Percentiles rank a stretch among this genome's conserved stretches.
Conservation (phyloP, 371 early-diverging fungal species). For the Mortierella sp. region DNA sequence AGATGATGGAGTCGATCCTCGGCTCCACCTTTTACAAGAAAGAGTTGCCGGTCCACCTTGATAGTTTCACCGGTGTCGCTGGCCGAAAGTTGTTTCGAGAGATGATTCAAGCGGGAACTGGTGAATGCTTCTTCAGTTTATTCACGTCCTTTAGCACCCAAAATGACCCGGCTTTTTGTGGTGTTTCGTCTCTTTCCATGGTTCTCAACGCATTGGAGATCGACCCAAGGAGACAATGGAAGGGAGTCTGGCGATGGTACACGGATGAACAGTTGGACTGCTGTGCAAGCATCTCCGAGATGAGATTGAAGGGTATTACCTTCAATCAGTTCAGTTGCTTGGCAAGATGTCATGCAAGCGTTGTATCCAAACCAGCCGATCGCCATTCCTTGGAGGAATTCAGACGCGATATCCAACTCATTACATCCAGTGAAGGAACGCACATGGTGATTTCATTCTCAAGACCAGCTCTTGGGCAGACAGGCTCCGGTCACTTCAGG, state of each 20-base stretch:
- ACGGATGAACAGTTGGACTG: constrained; percentile 89
- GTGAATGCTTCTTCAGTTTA: constrained; percentile 88
- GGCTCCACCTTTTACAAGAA: constrained; percentile 80
- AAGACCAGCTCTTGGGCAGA: constrained; percentile 80
- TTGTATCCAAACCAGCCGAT: constrained; percentile 73
- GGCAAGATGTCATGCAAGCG: constrained; percentile 86
- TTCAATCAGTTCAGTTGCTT: constrained; percentile 90
- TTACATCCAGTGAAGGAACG: constrained; percentile 69
- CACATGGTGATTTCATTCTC: constrained; percentile 91
- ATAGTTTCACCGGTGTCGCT: constrained; percentile 77
- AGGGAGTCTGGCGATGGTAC: constrained; percentile 91
- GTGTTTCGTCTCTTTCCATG: constrained; percentile 83
- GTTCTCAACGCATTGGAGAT: constrained; percentile 93
- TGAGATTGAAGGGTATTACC: constrained; percentile 86
- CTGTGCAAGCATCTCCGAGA: constrained; percentile 79
- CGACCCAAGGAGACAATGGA: constrained; percentile 89
- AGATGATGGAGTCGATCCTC: constrained; percentile 51
- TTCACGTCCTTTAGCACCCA: constrained; percentile 92
- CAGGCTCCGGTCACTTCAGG: constrained; percentile 73
- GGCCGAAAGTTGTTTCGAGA: constrained; percentile 84
- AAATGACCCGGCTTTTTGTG: constrained; percentile 88
- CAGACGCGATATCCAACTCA: constrained; percentile 70
- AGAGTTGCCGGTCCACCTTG: constrained; percentile 71
- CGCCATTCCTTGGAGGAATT: constrained; percentile 81
- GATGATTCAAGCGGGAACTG: constrained; percentile 70